Base-by-base conservation (phyloP, 495 filamentous ascomycete genomes). In the Daldinia loculata region DNA sequence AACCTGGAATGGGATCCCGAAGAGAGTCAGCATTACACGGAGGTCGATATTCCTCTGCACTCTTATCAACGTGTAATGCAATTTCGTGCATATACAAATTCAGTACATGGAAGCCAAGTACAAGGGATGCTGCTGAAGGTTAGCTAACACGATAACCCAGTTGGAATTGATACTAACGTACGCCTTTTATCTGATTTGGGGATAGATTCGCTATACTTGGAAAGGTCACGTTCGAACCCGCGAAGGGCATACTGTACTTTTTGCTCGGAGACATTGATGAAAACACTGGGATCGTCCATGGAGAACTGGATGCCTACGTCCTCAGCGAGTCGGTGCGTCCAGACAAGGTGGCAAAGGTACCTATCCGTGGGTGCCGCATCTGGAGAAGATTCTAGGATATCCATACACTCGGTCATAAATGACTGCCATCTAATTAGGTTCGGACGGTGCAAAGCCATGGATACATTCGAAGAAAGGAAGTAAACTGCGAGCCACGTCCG, bases 1-100 rank as follows among this genome's bases (percentile, higher is more conserved):
- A 75, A 3, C 78, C 76, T 1, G 77, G 80, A 36, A 81, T 73
- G 8, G 77, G 76, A 17, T 80, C 75, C 39, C 80, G 79, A 24
- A 86, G 72, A 26, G 80, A 77, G 8, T 84, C 85, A 53, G 84
- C 81, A 36, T 61, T 74, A 27, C 61, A 76, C 0, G 87, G 81
- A 17, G 84, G 76, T 56, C 80, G 82, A 66, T 87, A 85, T 59
- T 92, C 88, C 4, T 92, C 89, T 5, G 86, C 77, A 53, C 84
- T 86, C 68, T 89, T 87, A 64, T 95, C 91, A 22, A 89, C 82
- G 56, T 95, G 90, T 73, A 97, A 86, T 2, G 90, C 89, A 56
- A 95, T 90, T 77, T 97, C 95, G 75, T 98, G 93, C 68, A 97
- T 88, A 71, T 95, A 97, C 2, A 97, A 81, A 63, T 85, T 90